Conservation (phyloP, 208 protist species). For the Leishmania braziliensis region DNA sequence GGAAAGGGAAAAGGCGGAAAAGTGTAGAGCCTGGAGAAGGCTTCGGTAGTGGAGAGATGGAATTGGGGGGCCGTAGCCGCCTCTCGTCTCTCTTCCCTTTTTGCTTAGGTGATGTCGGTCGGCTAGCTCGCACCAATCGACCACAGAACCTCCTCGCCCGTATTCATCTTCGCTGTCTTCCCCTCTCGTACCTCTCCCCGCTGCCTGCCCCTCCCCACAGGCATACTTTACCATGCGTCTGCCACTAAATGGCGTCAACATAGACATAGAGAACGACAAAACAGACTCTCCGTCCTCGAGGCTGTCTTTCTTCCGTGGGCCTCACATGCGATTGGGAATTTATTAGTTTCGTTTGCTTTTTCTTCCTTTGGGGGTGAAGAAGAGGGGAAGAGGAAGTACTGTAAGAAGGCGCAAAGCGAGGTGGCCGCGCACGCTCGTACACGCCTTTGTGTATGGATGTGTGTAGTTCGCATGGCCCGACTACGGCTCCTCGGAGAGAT, state of each 20-base stretch:
- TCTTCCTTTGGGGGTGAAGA: background rate
- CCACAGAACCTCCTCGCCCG: background rate
- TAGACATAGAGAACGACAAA: constrained; percentile 1
- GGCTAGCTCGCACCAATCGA: background rate
- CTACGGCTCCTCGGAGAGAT: constrained; percentile 37
- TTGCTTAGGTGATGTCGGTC: background rate
- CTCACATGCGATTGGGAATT: background rate
- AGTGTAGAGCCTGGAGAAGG: background rate
- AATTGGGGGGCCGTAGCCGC: background rate
- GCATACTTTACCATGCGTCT: background rate
- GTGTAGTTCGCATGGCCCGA: background rate
- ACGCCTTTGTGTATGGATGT: background rate
- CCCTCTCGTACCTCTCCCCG: background rate
- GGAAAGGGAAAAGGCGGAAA: background rate
- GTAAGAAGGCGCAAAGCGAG: background rate
- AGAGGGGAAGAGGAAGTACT: background rate
- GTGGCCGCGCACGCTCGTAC: background rate
- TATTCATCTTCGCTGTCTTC: background rate
- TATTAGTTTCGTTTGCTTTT: background rate
- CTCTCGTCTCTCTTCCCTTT: background rate
- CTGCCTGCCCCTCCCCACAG: background rate
- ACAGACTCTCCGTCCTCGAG: background rate
- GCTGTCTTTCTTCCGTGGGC: background rate
- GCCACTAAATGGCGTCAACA: background rate
- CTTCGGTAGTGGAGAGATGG: background rate